A percentile compares a stretch with the other conserved stretches of the same genome.
phyloP scores from a whole-genome alignment of 257 asterid species.

The Nicotiana sylvestris region DNA sequence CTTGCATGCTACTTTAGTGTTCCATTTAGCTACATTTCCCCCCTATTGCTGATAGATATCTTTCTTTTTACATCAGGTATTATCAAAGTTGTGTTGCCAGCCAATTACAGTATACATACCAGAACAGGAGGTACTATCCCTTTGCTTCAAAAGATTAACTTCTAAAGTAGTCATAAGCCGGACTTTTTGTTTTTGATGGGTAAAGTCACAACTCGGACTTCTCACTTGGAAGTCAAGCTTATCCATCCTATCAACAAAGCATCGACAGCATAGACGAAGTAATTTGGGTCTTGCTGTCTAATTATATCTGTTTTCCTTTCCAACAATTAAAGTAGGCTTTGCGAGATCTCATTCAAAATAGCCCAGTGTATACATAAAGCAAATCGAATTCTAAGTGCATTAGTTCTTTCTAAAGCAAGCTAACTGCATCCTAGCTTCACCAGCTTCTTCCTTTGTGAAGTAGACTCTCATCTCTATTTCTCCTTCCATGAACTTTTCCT shows the following conservation, averaged over 20 bases:
- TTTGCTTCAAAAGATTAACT: not conserved
- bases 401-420: not conserved
- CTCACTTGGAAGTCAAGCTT: not conserved
- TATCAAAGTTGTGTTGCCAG: constrained; percentile 84
- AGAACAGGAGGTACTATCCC: constrained; percentile 71
- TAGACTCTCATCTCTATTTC: not conserved
- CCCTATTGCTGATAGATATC: not conserved
- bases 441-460: not conserved
- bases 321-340: not conserved
- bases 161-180: not conserved
- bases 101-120: constrained; percentile 86
- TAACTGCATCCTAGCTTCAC: not conserved
- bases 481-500: not conserved
- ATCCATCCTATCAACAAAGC: not conserved
- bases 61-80: constrained; percentile 43
- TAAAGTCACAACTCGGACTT: not conserved
- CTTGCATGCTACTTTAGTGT: not conserved
- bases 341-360: not conserved
- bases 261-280: not conserved
- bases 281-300: not conserved
- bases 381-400: not conserved
- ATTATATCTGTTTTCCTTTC: not conserved
- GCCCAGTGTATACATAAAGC: not conserved
- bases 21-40: not conserved
- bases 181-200: no score